A percentile compares a stretch with the other conserved stretches of the same genome.
These are phyloP conservation scores for Neofusicoccum parvum DNA, from an alignment of 2,329 filamentous ascomycete species.

Conservation along the genomic window DNA sequence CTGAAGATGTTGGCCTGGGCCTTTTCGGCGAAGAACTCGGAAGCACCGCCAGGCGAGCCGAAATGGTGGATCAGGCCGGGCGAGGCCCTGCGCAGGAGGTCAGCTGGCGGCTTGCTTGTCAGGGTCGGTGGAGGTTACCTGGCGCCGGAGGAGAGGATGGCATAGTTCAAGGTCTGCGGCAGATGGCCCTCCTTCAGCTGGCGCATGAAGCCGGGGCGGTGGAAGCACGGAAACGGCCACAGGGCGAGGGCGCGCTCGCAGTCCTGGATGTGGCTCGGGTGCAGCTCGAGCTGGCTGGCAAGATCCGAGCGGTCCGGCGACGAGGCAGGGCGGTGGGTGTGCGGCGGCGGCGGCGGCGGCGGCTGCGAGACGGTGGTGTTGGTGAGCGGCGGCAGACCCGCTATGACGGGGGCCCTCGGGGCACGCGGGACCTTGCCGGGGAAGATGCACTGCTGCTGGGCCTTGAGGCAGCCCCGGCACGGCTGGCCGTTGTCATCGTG, in stretches of 20 bases:
- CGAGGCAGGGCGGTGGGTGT: not conserved
- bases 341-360: not conserved
- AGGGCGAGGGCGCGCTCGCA: conserved; percentile 12
- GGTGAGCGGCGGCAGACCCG: not conserved
- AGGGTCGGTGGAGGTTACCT: not conserved
- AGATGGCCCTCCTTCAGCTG: conserved; percentile 13
- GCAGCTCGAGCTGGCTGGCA: conserved; percentile 10
- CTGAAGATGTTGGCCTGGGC: conserved; percentile 6
- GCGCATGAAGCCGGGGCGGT: conserved; percentile 16
- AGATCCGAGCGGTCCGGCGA: conserved; percentile 2
- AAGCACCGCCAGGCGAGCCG: conserved; percentile 8
- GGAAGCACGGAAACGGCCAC: conserved; percentile 19
- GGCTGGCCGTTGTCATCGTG: conserved; percentile 20
- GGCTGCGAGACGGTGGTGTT: not conserved
- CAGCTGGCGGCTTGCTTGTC: not conserved
- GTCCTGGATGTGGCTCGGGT: conserved; percentile 13
- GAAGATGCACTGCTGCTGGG: conserved; percentile 17
- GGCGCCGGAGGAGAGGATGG: conserved; percentile 7
- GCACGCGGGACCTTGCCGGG: conserved; percentile 16
- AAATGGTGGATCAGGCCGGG: conserved; percentile 15
- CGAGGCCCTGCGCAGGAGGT: not conserved
- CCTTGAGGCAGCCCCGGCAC: conserved; percentile 18
- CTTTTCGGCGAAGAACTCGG: conserved; percentile 17
- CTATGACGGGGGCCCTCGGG: conserved; percentile 4
- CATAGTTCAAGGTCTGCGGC: conserved; percentile 12